A percentile compares a stretch with the other conserved stretches of the same genome.
Conservation (phyloP, 1,139 yeast species). For the Groenewaldozyma auringiensis region DNA sequence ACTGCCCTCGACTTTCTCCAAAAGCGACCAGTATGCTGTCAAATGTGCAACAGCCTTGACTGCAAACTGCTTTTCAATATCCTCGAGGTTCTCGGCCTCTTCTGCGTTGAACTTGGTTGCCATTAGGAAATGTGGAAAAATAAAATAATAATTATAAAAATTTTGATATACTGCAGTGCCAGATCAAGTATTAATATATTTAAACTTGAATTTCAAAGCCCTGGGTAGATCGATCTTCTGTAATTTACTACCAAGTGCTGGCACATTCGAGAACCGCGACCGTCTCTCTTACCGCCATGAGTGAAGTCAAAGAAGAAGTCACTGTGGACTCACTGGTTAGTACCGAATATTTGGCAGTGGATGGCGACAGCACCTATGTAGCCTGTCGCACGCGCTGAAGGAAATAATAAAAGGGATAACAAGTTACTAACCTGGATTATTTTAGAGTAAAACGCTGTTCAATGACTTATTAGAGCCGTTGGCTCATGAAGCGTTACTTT, state of each 20-base stretch:
- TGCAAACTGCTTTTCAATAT: constrained; percentile 91
- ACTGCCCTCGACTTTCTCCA: constrained; percentile 70
- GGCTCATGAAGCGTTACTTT: constrained; percentile 38
- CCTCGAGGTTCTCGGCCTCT: constrained; percentile 54
- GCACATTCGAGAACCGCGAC: too few species aligned
- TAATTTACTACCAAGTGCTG: too few species aligned
- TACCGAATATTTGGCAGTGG: neutral
- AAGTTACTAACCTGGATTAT: neutral
- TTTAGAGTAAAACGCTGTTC: constrained; percentile 29
- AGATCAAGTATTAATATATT: too few species aligned
- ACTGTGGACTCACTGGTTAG: neutral
- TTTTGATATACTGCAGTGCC: too few species aligned
- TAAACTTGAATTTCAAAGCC: too few species aligned
- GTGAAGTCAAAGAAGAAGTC: neutral
- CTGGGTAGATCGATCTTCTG: too few species aligned
- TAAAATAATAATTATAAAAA: too few species aligned
- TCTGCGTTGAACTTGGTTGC: constrained; percentile 43
- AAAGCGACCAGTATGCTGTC: constrained; percentile 78
- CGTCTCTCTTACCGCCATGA: too few species aligned
- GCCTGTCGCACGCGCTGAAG: neutral
- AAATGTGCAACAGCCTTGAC: constrained; percentile 96
- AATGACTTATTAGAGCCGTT: constrained; percentile 36
- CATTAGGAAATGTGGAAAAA: constrained; percentile 12
- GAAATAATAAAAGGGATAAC: neutral
- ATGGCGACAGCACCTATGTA: neutral